Conservation (phyloP, 495 filamentous ascomycete genomes). For the Cercophora sp. region DNA sequence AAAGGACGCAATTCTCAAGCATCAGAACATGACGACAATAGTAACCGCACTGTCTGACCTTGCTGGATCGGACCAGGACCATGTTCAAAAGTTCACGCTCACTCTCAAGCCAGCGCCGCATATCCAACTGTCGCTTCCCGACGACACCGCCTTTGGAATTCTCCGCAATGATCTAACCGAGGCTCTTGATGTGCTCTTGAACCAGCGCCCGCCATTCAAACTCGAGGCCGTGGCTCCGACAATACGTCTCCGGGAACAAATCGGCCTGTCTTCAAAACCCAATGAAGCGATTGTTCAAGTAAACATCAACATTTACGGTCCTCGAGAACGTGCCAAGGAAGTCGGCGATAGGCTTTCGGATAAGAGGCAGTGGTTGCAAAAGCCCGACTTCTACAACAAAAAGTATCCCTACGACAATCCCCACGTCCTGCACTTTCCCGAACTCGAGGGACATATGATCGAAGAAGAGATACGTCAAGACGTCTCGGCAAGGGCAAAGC, state of each 20-base stretch:
- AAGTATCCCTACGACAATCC: slow-evolving; percentile 29
- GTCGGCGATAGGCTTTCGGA: slow-evolving; percentile 28
- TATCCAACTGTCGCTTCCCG: slow-evolving; percentile 17
- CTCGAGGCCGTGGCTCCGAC: slow-evolving; percentile 20
- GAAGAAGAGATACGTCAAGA: slow-evolving; percentile 4
- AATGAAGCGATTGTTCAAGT: slow-evolving; percentile 24
- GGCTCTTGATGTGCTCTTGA: slow-evolving; percentile 13
- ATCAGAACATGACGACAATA: slow-evolving; percentile 16
- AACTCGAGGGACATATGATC: slow-evolving; percentile 6
- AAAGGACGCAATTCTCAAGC: slow-evolving; percentile 17
- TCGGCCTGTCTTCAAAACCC: slow-evolving; percentile 18
- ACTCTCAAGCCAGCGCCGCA: slow-evolving; percentile 9
- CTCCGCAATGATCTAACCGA: slow-evolving; percentile 16
- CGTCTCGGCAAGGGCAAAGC: slow-evolving; percentile 5
- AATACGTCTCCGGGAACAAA: slow-evolving; percentile 14
- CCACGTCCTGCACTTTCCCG: slow-evolving; percentile 28
- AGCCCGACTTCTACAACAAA: slow-evolving; percentile 19
- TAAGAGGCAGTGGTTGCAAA: slow-evolving; percentile 33
- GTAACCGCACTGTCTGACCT: slow-evolving; percentile 8
- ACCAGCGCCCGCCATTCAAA: slow-evolving; percentile 4
- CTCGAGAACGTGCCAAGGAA: slow-evolving; percentile 6
- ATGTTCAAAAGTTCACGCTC: slow-evolving; percentile 21
- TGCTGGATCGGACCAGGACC: not conserved
- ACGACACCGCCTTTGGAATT: slow-evolving; percentile 19
- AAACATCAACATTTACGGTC: slow-evolving; percentile 38